phyloP scores from a whole-genome alignment of 345 rosid genomes.

The Eucalyptus viminalis region DNA sequence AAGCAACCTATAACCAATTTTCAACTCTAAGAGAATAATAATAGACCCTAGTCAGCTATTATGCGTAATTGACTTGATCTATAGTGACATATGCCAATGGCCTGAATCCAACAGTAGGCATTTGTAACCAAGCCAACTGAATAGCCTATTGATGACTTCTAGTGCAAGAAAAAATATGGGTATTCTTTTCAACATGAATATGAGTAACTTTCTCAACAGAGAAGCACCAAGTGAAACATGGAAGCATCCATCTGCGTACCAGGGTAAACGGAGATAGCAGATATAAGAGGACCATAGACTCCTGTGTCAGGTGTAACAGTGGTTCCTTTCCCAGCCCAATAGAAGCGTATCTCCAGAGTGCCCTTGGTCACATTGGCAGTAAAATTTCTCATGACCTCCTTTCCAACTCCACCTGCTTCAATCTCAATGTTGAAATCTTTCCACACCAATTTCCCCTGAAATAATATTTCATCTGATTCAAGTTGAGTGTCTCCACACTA shows the following conservation, averaged over 20 bases:
- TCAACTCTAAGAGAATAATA: too few species aligned
- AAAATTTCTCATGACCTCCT: constrained; percentile 7
- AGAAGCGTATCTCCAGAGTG: constrained; percentile 41
- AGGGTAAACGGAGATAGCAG: too few species aligned
- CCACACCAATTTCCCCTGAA: constrained; percentile 33
- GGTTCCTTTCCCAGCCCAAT: constrained; percentile 71
- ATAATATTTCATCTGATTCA: not conserved
- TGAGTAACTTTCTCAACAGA: not conserved
- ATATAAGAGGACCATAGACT: too few species aligned
- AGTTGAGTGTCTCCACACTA: not conserved
- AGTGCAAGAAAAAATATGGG: too few species aligned
- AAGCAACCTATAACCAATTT: too few species aligned
- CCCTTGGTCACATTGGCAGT: constrained; percentile 1
- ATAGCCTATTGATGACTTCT: too few species aligned
- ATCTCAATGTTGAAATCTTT: constrained; percentile 44
- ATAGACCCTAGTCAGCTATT: too few species aligned
- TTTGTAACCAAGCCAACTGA: too few species aligned
- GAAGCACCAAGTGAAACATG: not conserved
- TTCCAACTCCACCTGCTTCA: constrained; percentile 39
- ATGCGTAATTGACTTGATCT: too few species aligned
- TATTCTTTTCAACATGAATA: not conserved
- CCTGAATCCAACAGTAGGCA: too few species aligned
- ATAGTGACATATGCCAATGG: too few species aligned
- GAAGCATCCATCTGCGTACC: not conserved
- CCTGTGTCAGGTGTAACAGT: not conserved